phyloP scores from a whole-genome alignment of 176 grass and related monocot species.

The Carex myosuroides region DNA sequence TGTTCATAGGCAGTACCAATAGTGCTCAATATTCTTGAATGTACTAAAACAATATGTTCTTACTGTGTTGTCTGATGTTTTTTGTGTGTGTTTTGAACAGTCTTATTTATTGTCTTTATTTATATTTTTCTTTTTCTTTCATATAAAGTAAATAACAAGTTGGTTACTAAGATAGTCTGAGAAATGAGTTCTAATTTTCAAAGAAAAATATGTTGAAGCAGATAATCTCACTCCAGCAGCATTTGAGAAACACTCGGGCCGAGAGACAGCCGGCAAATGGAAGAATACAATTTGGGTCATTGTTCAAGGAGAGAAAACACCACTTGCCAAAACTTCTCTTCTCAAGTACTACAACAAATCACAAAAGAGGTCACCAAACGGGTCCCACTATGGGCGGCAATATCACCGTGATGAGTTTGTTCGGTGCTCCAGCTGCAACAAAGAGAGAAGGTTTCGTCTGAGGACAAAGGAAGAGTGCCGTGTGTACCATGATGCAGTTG shows the following conservation, averaged over 20 bases:
- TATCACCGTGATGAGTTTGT: slow-evolving; percentile 91
- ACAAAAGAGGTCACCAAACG: slow-evolving; percentile 42
- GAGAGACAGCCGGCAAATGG: slow-evolving; percentile 87
- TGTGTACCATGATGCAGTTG: slow-evolving; percentile 75
- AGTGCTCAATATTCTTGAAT: background rate
- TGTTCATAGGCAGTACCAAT: background rate
- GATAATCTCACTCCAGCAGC: slow-evolving; percentile 86
- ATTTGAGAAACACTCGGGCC: slow-evolving; percentile 95
- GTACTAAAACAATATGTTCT: background rate
- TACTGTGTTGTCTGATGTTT: background rate
- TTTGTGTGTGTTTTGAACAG: background rate
- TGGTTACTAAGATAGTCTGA: background rate
- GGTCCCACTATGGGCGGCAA: slow-evolving; percentile 53
- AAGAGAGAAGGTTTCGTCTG: slow-evolving; percentile 76
- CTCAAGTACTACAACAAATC: slow-evolving; percentile 74
- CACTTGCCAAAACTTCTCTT: slow-evolving; percentile 64
- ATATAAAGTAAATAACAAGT: background rate
- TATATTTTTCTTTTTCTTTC: background rate
- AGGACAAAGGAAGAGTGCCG: slow-evolving; percentile 89
- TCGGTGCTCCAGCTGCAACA: slow-evolving; percentile 56
- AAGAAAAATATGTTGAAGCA: slow-evolving; percentile 29
- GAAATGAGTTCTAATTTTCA: slow-evolving; percentile 11
- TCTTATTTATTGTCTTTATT: background rate
- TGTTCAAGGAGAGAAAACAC: slow-evolving; percentile 77
- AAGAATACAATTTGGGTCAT: slow-evolving; percentile 96